Base-by-base conservation (phyloP, 768 basidiomycete genomes). In the Mycena metata region DNA sequence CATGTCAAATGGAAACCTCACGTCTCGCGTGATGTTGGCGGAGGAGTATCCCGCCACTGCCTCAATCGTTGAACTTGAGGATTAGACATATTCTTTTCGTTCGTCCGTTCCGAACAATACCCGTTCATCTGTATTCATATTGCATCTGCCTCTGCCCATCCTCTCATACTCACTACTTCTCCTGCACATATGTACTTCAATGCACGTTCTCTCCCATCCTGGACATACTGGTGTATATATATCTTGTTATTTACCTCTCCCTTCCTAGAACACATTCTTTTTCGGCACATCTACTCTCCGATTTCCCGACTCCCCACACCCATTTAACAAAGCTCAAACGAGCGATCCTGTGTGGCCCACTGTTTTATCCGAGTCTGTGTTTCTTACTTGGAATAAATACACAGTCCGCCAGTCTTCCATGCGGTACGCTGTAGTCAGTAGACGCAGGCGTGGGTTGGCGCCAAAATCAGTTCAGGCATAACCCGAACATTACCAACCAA, bases 1-100 rank as follows among this genome's bases (percentile, higher is more conserved):
- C 36, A 17, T 46, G 12, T 4, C 23, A 1, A 24, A 33, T 19
- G n/a, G 19, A 45, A 16, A 7, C 1, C 23, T 33, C 2, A 5
- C 8, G 15, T 19, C n/a, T 39, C 51, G 54, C 2, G 13, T 36
- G 11, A 15, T 61, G 33, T 43, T 67, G 21, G 66, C 50, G n/a
- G 36, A 15, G 3, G 51, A 59, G 26, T 42, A 47, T 24, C 9
- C 41, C 49, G 11, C 19, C 11, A 21, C 42, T 9, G 41, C 59
- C n/a, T 67, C 66, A 2, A 56, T 67, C 6, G 59, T 67, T 42
- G 66, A 67, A 49, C 0, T 67, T 17, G 57, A 46, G 23, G 39
- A 10, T 39, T 67, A 41, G 36, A 43, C 11, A 19, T 1, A 23
- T 57, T 19, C n/a, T 12, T 23, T 24, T 13, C 35, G n/a, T 21